Percentiles rank a stretch among this genome's conserved stretches.
These are phyloP conservation scores for Geotrichum klebahnii DNA, from an alignment of 1,139 yeast species.

Conservation along the genomic window DNA sequence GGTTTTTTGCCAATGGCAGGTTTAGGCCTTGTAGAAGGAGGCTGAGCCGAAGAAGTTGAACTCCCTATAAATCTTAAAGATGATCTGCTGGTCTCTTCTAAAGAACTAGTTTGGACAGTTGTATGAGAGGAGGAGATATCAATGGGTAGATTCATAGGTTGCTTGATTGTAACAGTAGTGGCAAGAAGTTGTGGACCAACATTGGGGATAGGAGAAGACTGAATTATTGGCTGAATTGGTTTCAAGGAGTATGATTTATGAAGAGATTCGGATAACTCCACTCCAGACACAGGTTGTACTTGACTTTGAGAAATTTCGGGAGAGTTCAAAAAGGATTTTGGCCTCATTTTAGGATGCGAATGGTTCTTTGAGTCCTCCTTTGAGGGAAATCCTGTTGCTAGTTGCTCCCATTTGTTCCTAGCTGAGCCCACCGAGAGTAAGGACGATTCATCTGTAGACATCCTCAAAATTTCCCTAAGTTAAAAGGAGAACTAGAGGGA, in stretches of 20 bases:
- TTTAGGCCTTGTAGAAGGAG: constrained; percentile 2
- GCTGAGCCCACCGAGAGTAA: constrained; percentile 32
- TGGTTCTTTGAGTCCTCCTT: neutral
- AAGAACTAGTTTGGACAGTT: too few species aligned
- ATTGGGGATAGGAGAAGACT: too few species aligned
- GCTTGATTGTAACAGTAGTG: too few species aligned
- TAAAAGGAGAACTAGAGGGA: too few species aligned
- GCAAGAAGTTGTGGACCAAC: too few species aligned
- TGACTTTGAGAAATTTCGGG: constrained; percentile 3
- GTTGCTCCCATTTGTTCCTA: constrained; percentile 31
- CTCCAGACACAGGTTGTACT: too few species aligned
- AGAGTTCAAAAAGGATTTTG: neutral
- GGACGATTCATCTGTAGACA: constrained; percentile 30
- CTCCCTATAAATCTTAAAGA: too few species aligned
- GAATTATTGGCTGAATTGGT: too few species aligned
- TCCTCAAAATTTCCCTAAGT: too few species aligned
- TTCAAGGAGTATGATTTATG: constrained; percentile 10
- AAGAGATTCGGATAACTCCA: neutral
- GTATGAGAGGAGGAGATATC: too few species aligned
- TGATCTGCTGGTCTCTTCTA: too few species aligned
- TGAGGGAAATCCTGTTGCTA: constrained; percentile 21
- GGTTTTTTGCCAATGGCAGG: constrained; percentile 19
- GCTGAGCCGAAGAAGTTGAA: neutral
- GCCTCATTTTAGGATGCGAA: constrained; percentile 12
- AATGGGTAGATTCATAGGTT: too few species aligned